Base-by-base conservation (phyloP, 768 basidiomycete genomes). In the Lactarius hatsudake region DNA sequence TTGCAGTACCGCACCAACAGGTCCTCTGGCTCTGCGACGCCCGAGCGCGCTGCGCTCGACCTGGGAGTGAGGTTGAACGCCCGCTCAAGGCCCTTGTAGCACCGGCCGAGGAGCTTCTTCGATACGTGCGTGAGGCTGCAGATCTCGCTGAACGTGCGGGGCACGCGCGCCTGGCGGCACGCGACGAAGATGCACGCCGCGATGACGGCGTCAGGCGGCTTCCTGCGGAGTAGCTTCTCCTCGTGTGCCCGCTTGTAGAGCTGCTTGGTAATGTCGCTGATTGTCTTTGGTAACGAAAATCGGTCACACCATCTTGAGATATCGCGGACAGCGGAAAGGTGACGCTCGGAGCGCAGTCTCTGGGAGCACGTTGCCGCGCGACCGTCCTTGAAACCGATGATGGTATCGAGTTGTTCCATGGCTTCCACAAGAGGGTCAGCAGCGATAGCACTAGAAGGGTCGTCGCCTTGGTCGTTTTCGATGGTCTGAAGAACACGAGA, bases 121-220 rank as follows among this genome's bases (percentile, higher is more conserved):
- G 92, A 89, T 67, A 98, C 96, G 72, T 91, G 88, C 8, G 94
- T 94, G 70, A 96, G 81, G 75, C 93, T 90, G 79, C 93, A 95
- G 59, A 97, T 96, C 80, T 97, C 97, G 73, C 91, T 87, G 80
- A 98, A 98, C 62, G 95, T 96, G 66, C 96, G 84, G 0, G 93
- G 93, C 20, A 96, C 94, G 72, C 94, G 91, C 8, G 92, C 95
- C 77, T 96, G 93, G 43, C 96, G 85, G 76, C 95, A 97, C 0
- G 96, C 96, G 72, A 98, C 95, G 77, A 98, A 97, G 74, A 98
- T 96, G 78, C 96, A 98, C 1, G 96, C 96, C 34, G 96, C 96
- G 69, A 97, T 94, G 75, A 97, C 89, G 5, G 95, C 95, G 66
- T 95, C 91, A 70, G 93, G 83, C 2, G 91, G 90, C 76, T 98